Percentiles rank a stretch among this genome's conserved stretches.
These are phyloP conservation scores for Xylaria venustula DNA, from an alignment of 495 filamentous ascomycete species.

Conservation along the genomic window DNA sequence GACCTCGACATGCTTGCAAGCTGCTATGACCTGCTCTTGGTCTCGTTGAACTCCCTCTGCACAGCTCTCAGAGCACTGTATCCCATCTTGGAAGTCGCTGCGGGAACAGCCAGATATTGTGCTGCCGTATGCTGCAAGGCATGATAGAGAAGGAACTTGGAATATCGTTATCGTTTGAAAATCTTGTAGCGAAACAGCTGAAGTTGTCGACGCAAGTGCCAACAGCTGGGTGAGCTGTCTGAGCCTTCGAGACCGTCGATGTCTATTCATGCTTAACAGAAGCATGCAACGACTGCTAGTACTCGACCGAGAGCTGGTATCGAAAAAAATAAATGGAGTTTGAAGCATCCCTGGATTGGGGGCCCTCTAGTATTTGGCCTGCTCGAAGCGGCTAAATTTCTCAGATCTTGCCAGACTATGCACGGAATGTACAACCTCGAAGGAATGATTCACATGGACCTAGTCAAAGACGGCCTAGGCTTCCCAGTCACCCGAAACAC, in stretches of 20 bases:
- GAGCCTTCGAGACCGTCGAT: constrained; percentile 21
- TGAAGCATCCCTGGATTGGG: not conserved
- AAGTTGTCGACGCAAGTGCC: constrained; percentile 32
- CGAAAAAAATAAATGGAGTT: too few relatives aligned
- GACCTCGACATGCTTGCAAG: constrained; percentile 30
- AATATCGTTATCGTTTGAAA: constrained; percentile 39
- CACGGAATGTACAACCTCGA: not conserved
- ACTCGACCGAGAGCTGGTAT: not conserved
- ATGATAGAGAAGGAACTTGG: constrained; percentile 30
- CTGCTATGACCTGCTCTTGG: constrained; percentile 23
- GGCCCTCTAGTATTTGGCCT: not conserved
- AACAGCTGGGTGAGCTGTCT: constrained; percentile 23
- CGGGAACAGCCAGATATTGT: constrained; percentile 32
- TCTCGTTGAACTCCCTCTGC: constrained; percentile 27
- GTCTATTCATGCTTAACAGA: constrained; percentile 19
- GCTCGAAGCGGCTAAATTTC: not conserved
- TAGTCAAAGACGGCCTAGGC: not conserved
- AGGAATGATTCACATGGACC: not conserved
- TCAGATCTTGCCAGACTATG: not conserved
- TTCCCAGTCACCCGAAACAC: constrained; percentile 18
- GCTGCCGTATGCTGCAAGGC: constrained; percentile 39
- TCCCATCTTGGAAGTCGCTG: constrained; percentile 33
- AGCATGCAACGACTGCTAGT: not conserved
- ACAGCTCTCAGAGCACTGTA: constrained; percentile 37
- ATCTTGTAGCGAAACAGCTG: constrained; percentile 37